Evolutionary conservation across 2,329 filamentous ascomycete species (phyloP), one percentile per base, ranked within the genome.

Genomic region (Diplodia intermedia): DNA sequence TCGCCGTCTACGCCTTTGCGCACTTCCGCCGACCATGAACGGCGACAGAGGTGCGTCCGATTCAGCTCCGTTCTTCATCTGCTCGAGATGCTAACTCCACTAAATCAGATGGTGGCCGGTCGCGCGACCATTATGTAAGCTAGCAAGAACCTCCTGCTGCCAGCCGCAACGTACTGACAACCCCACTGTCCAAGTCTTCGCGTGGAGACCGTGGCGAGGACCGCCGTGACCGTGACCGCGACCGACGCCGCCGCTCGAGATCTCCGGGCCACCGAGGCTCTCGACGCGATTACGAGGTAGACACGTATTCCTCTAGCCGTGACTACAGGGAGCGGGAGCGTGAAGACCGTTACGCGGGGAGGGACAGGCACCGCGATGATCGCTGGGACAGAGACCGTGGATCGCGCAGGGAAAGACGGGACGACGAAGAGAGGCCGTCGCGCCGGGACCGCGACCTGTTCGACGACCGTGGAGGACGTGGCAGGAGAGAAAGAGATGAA

Each of bases 301-400:
- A 97, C 80, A 89, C 91, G 68, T 98, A 98, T 82, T 97, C 94
- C 23, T 93, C 92, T 6, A 97, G 93, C 80, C 91, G 94, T 73
- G 94, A 90, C 82, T 96, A 97, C 79, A 89, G 94, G 77, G 94
- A 97, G 78, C 86, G 94, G 70, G 94, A 98, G 82, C 91, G 94
- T 70, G 94, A 98, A 80, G 94, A 97, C 73, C 88, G 94, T 77
- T 97, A 97, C 78, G 88, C 88, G 47, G 90, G 90, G 40, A 87
- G 91, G 71, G 86, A 89, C 69, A 83, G 88, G 65, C 73, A 70
- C 18, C 75, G 77, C 47, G 84, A 88, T 68, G 87, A 89, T 66
- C 91, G 91, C 71, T 92, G 91, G 89, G 90, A 91, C 76, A 86
- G 90, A 77, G 91, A 94, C 70, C 84, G 90, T 70, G 72, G 72